phyloP scores from a whole-genome alignment of 2,329 filamentous ascomycete genomes.

The Monosporascus cannonballus region DNA sequence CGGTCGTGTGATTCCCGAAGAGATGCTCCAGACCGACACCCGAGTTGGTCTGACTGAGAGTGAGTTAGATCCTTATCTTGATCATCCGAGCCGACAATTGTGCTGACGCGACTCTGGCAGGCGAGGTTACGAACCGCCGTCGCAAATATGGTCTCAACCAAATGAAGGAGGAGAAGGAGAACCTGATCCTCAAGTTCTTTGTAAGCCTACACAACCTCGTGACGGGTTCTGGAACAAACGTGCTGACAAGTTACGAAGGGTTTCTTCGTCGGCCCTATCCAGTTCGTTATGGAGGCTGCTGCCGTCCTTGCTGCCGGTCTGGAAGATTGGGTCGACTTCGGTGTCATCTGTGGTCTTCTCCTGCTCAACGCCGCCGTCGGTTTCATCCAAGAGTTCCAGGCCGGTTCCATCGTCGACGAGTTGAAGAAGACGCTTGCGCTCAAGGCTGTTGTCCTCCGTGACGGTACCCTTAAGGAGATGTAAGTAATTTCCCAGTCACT shows the following conservation, averaged over 20 bases:
- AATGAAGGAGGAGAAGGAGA: conserved; percentile 89
- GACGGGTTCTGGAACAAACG: conserved; percentile 15
- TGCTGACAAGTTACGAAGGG: conserved; percentile 24
- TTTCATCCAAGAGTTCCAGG: conserved; percentile 86
- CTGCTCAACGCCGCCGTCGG: conserved; percentile 80
- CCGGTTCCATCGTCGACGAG: conserved; percentile 84
- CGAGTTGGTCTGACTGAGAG: conserved; percentile 64
- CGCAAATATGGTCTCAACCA: conserved; percentile 76
- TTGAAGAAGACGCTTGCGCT: conserved; percentile 86
- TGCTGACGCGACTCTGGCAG: conserved; percentile 6
- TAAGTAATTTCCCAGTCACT: no score
- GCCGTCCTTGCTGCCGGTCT: conserved; percentile 78
- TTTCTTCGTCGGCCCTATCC: conserved; percentile 84
- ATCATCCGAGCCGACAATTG: conserved; percentile 47
- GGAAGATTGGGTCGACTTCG: conserved; percentile 87
- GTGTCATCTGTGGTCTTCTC: conserved; percentile 79
- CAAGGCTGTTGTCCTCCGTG: conserved; percentile 81
- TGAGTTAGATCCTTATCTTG: conserved; percentile 51
- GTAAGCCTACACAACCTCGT: conserved; percentile 9
- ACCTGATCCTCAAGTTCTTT: conserved; percentile 74
- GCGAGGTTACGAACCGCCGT: conserved; percentile 32
- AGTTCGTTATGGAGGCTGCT: conserved; percentile 90
- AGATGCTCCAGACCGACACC: conserved; percentile 72
- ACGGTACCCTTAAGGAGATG: conserved; percentile 70
- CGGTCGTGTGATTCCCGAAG: conserved; percentile 57